Evolutionary conservation across 1,284 basidiomycete genomes (phyloP).

Genomic region (Neonothopanus nambi): DNA sequence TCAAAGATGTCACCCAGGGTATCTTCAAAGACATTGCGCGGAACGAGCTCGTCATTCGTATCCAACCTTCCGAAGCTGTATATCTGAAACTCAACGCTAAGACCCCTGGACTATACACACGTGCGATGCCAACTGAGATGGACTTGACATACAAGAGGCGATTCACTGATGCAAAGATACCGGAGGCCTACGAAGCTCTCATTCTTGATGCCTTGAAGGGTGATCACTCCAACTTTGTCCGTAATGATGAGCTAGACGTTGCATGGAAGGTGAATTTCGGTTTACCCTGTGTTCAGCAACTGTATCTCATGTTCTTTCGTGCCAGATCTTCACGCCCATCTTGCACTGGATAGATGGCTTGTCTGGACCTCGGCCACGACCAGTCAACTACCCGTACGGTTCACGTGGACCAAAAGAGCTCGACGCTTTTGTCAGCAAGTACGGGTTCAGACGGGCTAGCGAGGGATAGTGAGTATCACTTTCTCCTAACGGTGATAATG

Average conservation of each 20-base stretch:
- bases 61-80: background rate
- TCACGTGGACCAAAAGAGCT: constrained; percentile 89
- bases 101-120: background rate
- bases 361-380: constrained; percentile 63
- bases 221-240: background rate
- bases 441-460: constrained; percentile 75
- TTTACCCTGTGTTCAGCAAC: background rate
- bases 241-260: background rate
- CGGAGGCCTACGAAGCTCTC: background rate
- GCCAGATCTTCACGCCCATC: constrained; percentile 91
- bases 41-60: background rate
- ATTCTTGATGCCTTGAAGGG: background rate
- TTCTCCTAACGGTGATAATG: background rate
- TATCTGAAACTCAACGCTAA: background rate
- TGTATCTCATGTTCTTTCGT: constrained; percentile 13
- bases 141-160: background rate
- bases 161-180: background rate
- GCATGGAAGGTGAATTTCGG: constrained; percentile 19
- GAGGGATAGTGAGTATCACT: constrained; percentile 69
- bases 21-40: background rate
- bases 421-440: constrained; percentile 73
- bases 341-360: constrained; percentile 91
- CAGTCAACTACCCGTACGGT: constrained; percentile 85
- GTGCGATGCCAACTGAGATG: background rate
- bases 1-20: background rate